phyloP scores from a whole-genome alignment of 805 yeast species.

The Wickerhamiella spandovensis region DNA sequence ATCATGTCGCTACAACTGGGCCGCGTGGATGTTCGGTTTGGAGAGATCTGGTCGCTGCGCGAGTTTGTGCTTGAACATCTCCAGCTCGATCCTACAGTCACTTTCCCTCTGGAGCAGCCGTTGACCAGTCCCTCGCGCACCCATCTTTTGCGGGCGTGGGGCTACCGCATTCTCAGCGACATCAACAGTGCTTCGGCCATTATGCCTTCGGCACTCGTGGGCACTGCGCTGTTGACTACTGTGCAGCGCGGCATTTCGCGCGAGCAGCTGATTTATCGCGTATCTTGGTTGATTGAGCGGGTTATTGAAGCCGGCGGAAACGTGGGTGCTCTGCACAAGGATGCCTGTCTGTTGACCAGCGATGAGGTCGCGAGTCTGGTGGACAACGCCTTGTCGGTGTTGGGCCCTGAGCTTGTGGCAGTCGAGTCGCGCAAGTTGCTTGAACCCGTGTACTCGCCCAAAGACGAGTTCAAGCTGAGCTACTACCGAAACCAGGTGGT shows the following conservation, averaged over 20 bases:
- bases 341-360: conserved; percentile 11
- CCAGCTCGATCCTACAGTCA: conserved; percentile 9
- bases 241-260: conserved; percentile 29
- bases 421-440: conserved; percentile 22
- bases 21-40: conserved; percentile 29
- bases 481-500: conserved; percentile 46
- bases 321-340: conserved; percentile 25
- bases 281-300: conserved; percentile 25
- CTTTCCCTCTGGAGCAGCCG: conserved; percentile 5
- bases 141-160: conserved; percentile 34
- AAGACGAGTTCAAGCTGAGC: conserved; percentile 40
- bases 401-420: conserved; percentile 27
- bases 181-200: conserved; percentile 37
- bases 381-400: conserved; percentile 28
- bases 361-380: conserved; percentile 23
- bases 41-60: conserved; percentile 30
- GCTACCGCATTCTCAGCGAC: conserved; percentile 40
- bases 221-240: conserved; percentile 30
- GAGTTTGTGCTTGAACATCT: conserved; percentile 23
- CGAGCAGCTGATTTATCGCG: conserved; percentile 24
- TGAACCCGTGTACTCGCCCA: conserved; percentile 29
- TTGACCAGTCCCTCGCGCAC: conserved; percentile 10
- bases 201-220: conserved; percentile 43
- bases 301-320: conserved; percentile 28
- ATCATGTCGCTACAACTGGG: conserved; percentile 27